Base-by-base conservation (phyloP, 805 yeast genomes). In the Candida vaughaniae region DNA sequence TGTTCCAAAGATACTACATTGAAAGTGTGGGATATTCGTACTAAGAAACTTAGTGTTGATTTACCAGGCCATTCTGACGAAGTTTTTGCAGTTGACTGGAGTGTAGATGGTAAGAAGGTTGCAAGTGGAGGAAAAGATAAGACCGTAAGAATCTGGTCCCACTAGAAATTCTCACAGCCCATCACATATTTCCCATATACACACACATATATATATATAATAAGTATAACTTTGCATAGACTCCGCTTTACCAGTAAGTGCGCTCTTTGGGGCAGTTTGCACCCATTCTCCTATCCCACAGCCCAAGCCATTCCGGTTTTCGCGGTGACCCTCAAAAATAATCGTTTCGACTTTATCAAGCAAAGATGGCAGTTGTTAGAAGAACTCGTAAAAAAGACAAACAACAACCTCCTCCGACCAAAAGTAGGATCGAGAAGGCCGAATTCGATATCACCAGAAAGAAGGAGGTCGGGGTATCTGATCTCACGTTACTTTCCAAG, bases 41-140 rank as follows among this genome's bases (percentile, higher is more conserved):
- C 96, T 3, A 74, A 83, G 46, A 91, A 91, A 56, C 67, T 93
- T 38, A 75, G 80, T 41, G 87, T 83, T 12, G 99, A 93, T 61
- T 73, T 93, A 41, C 99, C 99, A 0, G 99, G 99, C 1, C 99
- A 93, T 56, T 69, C 81, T 11, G 99, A 93, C 55, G 99, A 93
- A 63, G 96, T 93, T 1, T 93, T 78, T 57, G 95, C 97, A 0
- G 96, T 93, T 3, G 99, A 93, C 53, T 93, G 99, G 99, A 86
- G 96, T 67, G 79, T 84, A 38, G 99, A 93, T 58, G 99, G 99
- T 31, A 77, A 77, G 47, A 73, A 82, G 48, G 98, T 93, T 9
- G 95, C 91, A n/a, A 86, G 96, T 58, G 99, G 98, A 15, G 98
- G 99, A 35, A 90, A 89, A 56, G 99, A 93, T 60, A 93, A 90